Base-by-base conservation (phyloP, 1,284 basidiomycete genomes). In the Cerrena zonata region DNA sequence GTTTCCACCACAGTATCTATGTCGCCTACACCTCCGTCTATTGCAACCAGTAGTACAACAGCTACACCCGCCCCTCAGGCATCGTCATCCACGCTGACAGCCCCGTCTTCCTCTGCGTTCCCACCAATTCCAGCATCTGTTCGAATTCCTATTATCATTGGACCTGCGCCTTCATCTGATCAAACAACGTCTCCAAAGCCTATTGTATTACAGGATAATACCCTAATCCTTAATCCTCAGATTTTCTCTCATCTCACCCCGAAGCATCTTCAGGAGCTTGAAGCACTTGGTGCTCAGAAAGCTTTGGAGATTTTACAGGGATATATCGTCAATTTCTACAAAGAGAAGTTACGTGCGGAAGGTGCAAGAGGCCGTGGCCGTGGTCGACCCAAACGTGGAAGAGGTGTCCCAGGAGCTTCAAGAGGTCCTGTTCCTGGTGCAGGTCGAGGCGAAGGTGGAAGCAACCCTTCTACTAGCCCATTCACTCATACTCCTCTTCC, bases 191-290 rank as follows among this genome's bases (percentile, higher is more conserved):
- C 61, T 58, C 80, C 73, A 69, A 82, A 77, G 58, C 90, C 73
- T 22, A 92, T 95, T 70, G 82, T 91, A 24, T 72, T 94, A 23
- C 90, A 94, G 58, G 86, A 91, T 58, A 86, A 89, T 53, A 86
- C 81, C 46, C 80, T 95, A 24, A 82, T 91, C 56, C 78, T 95
- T 34, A 89, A 89, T 60, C 92, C 92, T 2, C 76, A 78, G 23
- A 87, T 95, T 38, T 95, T 95, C 64, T 80, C 85, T 4, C 84
- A 85, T 54, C 77, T 95, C 10, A 82, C 84, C 1, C 71, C 77
- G 27, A 84, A 85, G 52, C 86, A 89, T 65, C 69, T 95, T 45
- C 77, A 76, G 50, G 84, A 89, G 49, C 73, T 94, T 40, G 89
- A 92, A 65, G 78, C 79, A 38, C 78, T 92, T 61, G 91, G 91